Percentiles rank a stretch among this genome's conserved stretches.
phyloP scores from a whole-genome alignment of 2,329 filamentous ascomycete genomes.

The Zymoseptoria brevis region DNA sequence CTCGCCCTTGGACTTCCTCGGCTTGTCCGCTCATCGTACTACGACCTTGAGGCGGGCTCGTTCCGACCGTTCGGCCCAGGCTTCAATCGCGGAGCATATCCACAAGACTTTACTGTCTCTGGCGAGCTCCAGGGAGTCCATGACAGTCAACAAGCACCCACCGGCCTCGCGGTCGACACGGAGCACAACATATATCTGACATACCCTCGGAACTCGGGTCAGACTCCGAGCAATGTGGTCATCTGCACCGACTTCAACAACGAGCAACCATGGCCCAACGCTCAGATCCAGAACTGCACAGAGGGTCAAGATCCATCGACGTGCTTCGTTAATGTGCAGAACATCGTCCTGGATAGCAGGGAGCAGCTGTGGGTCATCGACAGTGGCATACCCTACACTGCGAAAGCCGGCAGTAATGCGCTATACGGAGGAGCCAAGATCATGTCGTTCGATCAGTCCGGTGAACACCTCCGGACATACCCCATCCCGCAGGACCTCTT shows the following conservation, averaged over 20 bases:
- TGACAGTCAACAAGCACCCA: slow-evolving; percentile 31
- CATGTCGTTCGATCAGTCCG: slow-evolving; percentile 35
- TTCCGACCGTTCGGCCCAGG: slow-evolving; percentile 17
- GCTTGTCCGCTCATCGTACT: background rate
- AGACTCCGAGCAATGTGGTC: slow-evolving; percentile 33
- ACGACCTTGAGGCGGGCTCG: background rate
- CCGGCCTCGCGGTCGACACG: slow-evolving; percentile 34
- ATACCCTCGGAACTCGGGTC: slow-evolving; percentile 35
- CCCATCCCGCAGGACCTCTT: slow-evolving; percentile 31
- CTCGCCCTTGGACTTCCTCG: background rate
- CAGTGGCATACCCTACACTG: slow-evolving; percentile 31
- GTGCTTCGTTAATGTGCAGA: slow-evolving; percentile 42
- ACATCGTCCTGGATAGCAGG: slow-evolving; percentile 35
- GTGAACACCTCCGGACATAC: slow-evolving; percentile 32
- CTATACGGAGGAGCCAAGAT: slow-evolving; percentile 34
- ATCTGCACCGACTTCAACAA: slow-evolving; percentile 33
- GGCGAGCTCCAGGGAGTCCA: slow-evolving; percentile 34
- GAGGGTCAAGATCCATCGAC: slow-evolving; percentile 32
- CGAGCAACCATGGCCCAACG: slow-evolving; percentile 35
- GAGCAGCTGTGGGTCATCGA: slow-evolving; percentile 37
- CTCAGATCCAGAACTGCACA: slow-evolving; percentile 35
- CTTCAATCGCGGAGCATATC: slow-evolving; percentile 20
- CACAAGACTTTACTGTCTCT: slow-evolving; percentile 32
- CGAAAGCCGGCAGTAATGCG: slow-evolving; percentile 20
- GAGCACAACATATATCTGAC: slow-evolving; percentile 35